Evolutionary conservation across 495 filamentous ascomycete species (phyloP), one percentile per base, ranked within the genome.

Genomic region (Lepidopterella palustris): DNA sequence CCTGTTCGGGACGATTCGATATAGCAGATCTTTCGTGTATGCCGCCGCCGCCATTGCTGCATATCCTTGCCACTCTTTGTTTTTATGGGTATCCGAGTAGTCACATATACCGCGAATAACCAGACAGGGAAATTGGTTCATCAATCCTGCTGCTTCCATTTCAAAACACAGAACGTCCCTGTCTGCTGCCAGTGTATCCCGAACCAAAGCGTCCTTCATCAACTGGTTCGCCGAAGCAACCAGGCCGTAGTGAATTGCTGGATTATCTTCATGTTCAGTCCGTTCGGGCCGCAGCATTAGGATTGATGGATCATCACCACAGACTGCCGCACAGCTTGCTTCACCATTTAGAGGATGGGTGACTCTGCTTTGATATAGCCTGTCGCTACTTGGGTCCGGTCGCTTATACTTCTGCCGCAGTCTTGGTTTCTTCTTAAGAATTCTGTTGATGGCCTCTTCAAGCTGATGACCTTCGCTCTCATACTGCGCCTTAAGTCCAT

Each of bases 141-240:
- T 58, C 2, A 62, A 6, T 8, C 66, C 66, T 29, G 68, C 68
- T 25, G 63, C 65, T 35, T 70, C 68, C 68, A 66, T 70, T 63
- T 70, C 68, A 45, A 68, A 66, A 26, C 65, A 67, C 11, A 70
- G 64, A 8, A 64, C 60, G 4, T 31, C 26, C 10, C 56, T 49
- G 24, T 42, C 21, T 54, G 23, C 18, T 15, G 21, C 53, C 5
- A 69, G 20, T 31, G 47, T 4, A 50, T 66, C 66, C 23, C 63
- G 53, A 21, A 45, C 24, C 23, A 23, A 42, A 45, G 58, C 71
- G 58, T 73, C 55, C 31, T 69, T 70, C 10, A 77, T 69, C 0
- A 75, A 62, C 18, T 56, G 47, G 15, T 74, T 66, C 0, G 64
- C 74, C 6, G 73, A 76, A 5, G 73, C 75, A 58, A 77, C 72